Evolutionary conservation across 768 basidiomycete genomes (phyloP).

Genomic region (Lentinus brumalis): DNA sequence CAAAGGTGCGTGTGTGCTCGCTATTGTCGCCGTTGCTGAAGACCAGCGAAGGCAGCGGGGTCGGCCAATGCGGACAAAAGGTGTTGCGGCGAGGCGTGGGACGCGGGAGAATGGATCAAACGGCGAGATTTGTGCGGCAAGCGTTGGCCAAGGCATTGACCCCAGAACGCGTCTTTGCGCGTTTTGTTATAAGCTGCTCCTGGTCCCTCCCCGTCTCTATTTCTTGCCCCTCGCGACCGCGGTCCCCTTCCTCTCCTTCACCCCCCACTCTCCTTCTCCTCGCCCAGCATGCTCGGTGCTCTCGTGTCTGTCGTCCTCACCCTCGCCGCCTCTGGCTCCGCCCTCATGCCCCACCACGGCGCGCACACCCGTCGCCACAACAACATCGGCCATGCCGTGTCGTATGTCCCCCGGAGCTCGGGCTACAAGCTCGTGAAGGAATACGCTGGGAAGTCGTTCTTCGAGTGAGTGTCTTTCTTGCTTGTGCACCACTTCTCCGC

Average conservation of each 20-base stretch:
- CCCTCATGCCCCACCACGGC: conserved; percentile 33
- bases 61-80: conserved; percentile 4
- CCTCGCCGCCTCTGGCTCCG: conserved; percentile 41
- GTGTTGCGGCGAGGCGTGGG: conserved; percentile 14
- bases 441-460: conserved; percentile 56
- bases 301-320: conserved; percentile 36
- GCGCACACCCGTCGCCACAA: conserved; percentile 32
- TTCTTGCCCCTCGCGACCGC: not conserved
- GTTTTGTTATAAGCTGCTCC: not conserved
- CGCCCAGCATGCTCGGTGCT: conserved; percentile 35
- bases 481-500: not conserved
- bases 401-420: conserved; percentile 23
- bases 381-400: conserved; percentile 24
- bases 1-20: too few relatives aligned
- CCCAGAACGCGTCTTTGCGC: not conserved
- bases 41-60: too few relatives aligned
- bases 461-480: conserved; percentile 47
- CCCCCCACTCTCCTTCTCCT: conserved; percentile 2
- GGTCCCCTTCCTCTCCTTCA: not conserved
- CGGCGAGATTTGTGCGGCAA: not conserved
- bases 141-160: not conserved
- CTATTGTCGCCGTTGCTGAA: too few relatives aligned
- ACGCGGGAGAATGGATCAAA: not conserved
- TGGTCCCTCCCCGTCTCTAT: conserved; percentile 4
- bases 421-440: conserved; percentile 41